Evolutionary conservation across 192 early-diverging fungal genomes (phyloP), one percentile per base, ranked within the genome.

Genomic region (Gonapodya sp.): DNA sequence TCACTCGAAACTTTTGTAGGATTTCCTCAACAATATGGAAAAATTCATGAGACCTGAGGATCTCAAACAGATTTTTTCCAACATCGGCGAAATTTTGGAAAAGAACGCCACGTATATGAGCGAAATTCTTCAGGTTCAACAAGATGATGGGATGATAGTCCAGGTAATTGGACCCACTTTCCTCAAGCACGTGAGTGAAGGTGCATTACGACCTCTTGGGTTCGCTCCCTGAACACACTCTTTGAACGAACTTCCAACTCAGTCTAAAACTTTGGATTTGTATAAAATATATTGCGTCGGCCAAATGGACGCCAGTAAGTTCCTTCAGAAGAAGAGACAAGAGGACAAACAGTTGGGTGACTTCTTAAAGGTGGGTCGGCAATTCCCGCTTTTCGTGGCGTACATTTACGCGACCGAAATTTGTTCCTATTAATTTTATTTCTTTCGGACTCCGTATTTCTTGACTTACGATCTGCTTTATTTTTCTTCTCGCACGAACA

Each of bases 221-320:
- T n/a, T n/a, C n/a, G n/a, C n/a, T n/a, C n/a, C n/a, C n/a, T n/a
- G n/a, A n/a, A n/a, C n/a, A n/a, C n/a, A n/a, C n/a, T n/a, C n/a
- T n/a, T n/a, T n/a, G n/a, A n/a, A n/a, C n/a, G n/a, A n/a, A n/a
- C n/a, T n/a, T n/a, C n/a, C n/a, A n/a, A 1, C 73, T n/a, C 83
- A 90, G 89, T 85, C 86, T 34, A 83, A 88, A 18, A 84, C 87
- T 34, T 80, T 94, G 24, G 86, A 87, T 33, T 87, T 88, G 31
- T 94, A 94, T 81, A 84, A 86, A 36, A 84, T 80, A 18, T 94
- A 92, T 80, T 94, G 93, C 80, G 86, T 87, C 36, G 92, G 91
- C 80, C 91, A 92, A 82, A 86, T 86, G 34, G 86, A 82, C 74
- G 91, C 93, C 18, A 86, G 87, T n/a, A 89, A 87, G 46, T 85